Conservation (phyloP, 768 basidiomycete genomes). For the Pholiota conissans region DNA sequence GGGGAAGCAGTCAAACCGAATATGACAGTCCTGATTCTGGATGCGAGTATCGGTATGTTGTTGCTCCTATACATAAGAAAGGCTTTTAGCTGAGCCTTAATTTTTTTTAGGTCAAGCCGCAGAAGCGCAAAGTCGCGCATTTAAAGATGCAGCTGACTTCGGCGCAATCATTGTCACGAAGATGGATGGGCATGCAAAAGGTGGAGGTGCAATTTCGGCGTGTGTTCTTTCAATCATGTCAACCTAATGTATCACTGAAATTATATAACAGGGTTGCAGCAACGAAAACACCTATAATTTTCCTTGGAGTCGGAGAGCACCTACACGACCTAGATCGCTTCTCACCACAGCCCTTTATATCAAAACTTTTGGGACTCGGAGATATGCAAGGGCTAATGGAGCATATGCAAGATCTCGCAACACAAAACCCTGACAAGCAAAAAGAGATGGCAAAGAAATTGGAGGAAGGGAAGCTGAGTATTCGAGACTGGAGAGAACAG, state of each 20-base stretch:
- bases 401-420: slow-evolving; percentile 95
- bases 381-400: slow-evolving; percentile 98
- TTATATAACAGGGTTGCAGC: slow-evolving; percentile 79
- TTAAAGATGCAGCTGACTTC: slow-evolving; percentile 97
- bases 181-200: slow-evolving; percentile 99
- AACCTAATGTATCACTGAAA: slow-evolving; percentile 4
- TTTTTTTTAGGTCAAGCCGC: slow-evolving; percentile 82
- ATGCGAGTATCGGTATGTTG: slow-evolving; percentile 89
- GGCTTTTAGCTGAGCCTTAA: not conserved
- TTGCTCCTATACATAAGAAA: not conserved
- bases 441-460: slow-evolving; percentile 98
- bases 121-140: slow-evolving; percentile 92
- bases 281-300: slow-evolving; percentile 98
- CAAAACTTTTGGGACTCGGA: slow-evolving; percentile 92
- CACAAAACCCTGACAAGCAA: slow-evolving; percentile 93
- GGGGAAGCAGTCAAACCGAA: slow-evolving; percentile 90
- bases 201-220: slow-evolving; percentile 99
- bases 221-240: slow-evolving; percentile 41
- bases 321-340: slow-evolving; percentile 96
- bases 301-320: slow-evolving; percentile 97
- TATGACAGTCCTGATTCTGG: slow-evolving; percentile 94
- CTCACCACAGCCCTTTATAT: slow-evolving; percentile 95
- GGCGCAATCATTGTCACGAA: slow-evolving; percentile 99
- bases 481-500: slow-evolving; percentile 97
- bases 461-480: slow-evolving; percentile 94